Base-by-base conservation (phyloP, 2,329 filamentous ascomycete genomes). In the Rutstroemia sp. region DNA sequence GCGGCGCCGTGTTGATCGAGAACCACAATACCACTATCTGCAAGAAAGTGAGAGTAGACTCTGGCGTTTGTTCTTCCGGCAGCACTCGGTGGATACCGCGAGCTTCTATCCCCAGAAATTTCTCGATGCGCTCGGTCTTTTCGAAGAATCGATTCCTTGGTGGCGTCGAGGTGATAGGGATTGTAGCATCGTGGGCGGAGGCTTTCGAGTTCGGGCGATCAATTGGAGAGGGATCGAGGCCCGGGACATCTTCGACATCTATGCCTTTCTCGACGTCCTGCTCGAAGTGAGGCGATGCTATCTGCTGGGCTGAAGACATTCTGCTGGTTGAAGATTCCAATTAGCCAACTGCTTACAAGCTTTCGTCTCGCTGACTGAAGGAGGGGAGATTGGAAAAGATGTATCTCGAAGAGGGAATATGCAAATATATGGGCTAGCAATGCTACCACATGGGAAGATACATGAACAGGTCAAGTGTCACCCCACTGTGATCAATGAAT, bases 1-100 rank as follows among this genome's bases (percentile, higher is more conserved):
- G 83, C 25, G 82, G 78, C 2, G 80, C 79, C 9, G 84, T 71
- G 63, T 86, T 85, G 67, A 84, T 77, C 9, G 78, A 81, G 59
- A 83, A 76, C 82, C 82, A 86, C 49, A 86, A 69, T 51, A 79
- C 65, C 48, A 75, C 73, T 48, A 68, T 67, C 48, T 66, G 65
- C 52, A 62, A 41, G 39, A 63, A 65, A 0, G 57, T 58, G 19
- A 67, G 48, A 1, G 65, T 67, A 7, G 65, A 61, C 48, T 63
- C 61, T 5, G 58, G 41, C 61, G 81, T 77, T 17, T 81, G 77
- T 63, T 84, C 79, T 52, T 78, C 68, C 0, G 75, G 71, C 51
- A 76, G 72, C 1, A 84, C 81, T 21, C 81, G 76, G 64, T 82
- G 74, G 48, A 84, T 83, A 8, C 82, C 82, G 47, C 82, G 76